Evolutionary conservation across 1,284 basidiomycete species (phyloP).

Genomic region (Pseudozyma pruni): DNA sequence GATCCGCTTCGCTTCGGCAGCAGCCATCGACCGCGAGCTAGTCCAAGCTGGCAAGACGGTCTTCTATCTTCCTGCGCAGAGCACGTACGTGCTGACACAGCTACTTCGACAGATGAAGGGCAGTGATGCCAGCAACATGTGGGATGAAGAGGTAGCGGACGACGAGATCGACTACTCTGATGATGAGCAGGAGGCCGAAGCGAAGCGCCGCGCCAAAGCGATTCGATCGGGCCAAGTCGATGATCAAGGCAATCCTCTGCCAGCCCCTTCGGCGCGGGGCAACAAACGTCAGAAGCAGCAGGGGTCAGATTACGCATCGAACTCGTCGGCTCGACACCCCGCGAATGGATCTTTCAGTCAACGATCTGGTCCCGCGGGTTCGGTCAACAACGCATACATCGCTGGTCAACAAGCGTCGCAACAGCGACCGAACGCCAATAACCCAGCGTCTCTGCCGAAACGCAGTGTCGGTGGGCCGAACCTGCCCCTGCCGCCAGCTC

Average conservation of each 20-base stretch:
- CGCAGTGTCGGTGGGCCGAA: slow-evolving; percentile 9
- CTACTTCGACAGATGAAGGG: slow-evolving; percentile 76
- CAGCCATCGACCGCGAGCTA: slow-evolving; percentile 60
- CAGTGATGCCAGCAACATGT: slow-evolving; percentile 89
- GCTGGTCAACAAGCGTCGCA: slow-evolving; percentile 7
- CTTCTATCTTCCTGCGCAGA: slow-evolving; percentile 80
- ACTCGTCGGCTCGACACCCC: slow-evolving; percentile 10
- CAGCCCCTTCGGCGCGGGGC: slow-evolving; percentile 2
- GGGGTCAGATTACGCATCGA: slow-evolving; percentile 6
- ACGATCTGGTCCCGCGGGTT: background rate
- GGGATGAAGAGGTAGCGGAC: slow-evolving; percentile 86
- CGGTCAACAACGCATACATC: too few species aligned
- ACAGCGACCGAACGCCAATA: slow-evolving; percentile 3
- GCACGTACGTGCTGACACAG: slow-evolving; percentile 80
- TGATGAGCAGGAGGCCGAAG: slow-evolving; percentile 82
- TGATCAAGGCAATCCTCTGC: slow-evolving; percentile 35
- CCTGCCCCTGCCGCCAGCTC: slow-evolving; percentile 11
- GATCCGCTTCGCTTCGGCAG: slow-evolving; percentile 71
- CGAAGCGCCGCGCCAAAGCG: slow-evolving; percentile 70
- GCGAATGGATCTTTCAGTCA: slow-evolving; percentile 4
- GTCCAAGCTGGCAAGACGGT: slow-evolving; percentile 69
- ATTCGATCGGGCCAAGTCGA: slow-evolving; percentile 28
- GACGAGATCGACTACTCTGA: slow-evolving; percentile 89
- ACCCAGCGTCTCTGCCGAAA: slow-evolving; percentile 5
- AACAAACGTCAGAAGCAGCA: slow-evolving; percentile 45